Conservation (phyloP, 2,329 filamentous ascomycete species). For the Sphaerulina musiva region DNA sequence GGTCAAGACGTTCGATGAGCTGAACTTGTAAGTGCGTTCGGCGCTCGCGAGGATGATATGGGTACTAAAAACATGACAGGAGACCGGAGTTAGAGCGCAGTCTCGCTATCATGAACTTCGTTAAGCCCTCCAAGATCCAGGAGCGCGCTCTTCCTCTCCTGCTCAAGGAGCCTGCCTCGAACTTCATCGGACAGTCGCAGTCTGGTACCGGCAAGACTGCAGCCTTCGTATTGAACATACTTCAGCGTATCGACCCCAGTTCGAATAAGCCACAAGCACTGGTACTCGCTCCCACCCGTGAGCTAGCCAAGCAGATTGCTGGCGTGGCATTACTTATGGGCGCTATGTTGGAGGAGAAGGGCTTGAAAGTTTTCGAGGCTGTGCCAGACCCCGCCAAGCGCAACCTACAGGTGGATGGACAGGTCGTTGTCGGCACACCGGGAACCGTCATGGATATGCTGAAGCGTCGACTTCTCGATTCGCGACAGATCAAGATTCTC, state of each 20-base stretch:
- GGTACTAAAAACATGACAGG: slow-evolving; percentile 32
- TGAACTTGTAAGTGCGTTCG: slow-evolving; percentile 63
- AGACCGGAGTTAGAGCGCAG: slow-evolving; percentile 65
- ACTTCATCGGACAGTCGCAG: slow-evolving; percentile 98
- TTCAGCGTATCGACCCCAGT: slow-evolving; percentile 74
- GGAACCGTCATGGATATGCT: slow-evolving; percentile 88
- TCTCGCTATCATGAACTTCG: slow-evolving; percentile 74
- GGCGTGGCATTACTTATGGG: slow-evolving; percentile 79
- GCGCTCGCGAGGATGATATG: neutral
- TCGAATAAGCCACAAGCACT: slow-evolving; percentile 73
- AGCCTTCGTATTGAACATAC: slow-evolving; percentile 86
- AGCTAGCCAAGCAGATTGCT: slow-evolving; percentile 90
- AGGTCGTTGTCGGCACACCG: slow-evolving; percentile 86
- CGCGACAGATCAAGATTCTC: slow-evolving; percentile 66
- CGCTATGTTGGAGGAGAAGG: slow-evolving; percentile 59
- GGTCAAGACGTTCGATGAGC: slow-evolving; percentile 72
- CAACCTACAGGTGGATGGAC: slow-evolving; percentile 61
- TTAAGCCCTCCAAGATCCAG: slow-evolving; percentile 96
- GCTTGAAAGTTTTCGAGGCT: slow-evolving; percentile 69
- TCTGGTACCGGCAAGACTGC: slow-evolving; percentile 98
- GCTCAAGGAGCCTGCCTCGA: slow-evolving; percentile 74
- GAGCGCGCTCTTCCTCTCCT: slow-evolving; percentile 88
- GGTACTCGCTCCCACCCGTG: slow-evolving; percentile 83
- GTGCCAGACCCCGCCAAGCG: slow-evolving; percentile 71
- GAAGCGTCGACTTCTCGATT: slow-evolving; percentile 66